A percentile compares a stretch with the other conserved stretches of the same genome.
These are phyloP conservation scores for Penicillium occitanis DNA, from an alignment of 2,329 filamentous ascomycete genomes.

Conservation along the genomic window DNA sequence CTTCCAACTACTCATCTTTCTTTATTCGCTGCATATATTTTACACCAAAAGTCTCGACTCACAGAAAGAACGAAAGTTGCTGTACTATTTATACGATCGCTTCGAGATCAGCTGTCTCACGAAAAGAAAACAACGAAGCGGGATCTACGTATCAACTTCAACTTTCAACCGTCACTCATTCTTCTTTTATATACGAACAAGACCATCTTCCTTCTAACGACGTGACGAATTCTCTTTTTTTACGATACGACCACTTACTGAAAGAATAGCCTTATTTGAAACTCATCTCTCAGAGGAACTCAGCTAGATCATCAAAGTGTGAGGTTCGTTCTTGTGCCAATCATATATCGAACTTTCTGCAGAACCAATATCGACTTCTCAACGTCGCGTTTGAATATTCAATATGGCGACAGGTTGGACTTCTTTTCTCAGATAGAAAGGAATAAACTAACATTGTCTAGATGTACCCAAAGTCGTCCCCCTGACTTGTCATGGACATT, in stretches of 20 bases:
- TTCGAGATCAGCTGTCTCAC: not conserved
- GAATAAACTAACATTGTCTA: conserved; percentile 21
- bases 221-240: conserved; percentile 16
- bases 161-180: not conserved
- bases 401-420: conserved; percentile 13
- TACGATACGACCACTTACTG: not conserved
- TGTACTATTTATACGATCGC: conserved; percentile 4
- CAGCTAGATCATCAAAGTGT: not conserved
- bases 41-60: not conserved
- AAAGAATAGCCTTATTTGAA: not conserved
- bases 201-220: conserved; percentile 8
- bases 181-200: not conserved
- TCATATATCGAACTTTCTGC: not conserved
- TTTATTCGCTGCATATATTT: conserved; percentile 14
- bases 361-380: not conserved
- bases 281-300: not conserved
- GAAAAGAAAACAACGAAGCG: not conserved
- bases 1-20: not conserved
- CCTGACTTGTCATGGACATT: conserved; percentile 91
- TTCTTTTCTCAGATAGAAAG: not conserved
- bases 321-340: conserved; percentile 1
- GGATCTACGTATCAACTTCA: conserved; percentile 1
- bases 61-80: not conserved
- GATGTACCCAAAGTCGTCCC: conserved; percentile 68
- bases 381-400: not conserved